These are phyloP conservation scores for Sporothrix curviconia DNA, from an alignment of 2,329 filamentous ascomycete genomes.

Conservation along the genomic window DNA sequence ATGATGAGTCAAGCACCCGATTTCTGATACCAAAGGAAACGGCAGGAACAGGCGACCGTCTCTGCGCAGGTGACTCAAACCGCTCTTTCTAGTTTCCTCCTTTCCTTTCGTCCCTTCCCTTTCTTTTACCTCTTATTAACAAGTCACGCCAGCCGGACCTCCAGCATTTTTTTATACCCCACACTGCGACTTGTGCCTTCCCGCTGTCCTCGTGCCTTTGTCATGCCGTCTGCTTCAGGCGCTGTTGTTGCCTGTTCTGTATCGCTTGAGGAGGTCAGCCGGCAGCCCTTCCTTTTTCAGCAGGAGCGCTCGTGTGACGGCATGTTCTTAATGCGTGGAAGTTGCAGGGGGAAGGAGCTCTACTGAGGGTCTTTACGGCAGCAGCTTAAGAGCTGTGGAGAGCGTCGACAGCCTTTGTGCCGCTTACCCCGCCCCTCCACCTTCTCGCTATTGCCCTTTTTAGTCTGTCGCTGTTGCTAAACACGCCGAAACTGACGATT, in stretches of 20 bases:
- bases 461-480: neutral
- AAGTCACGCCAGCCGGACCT: too few relatives aligned
- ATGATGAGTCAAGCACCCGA: neutral
- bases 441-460: neutral
- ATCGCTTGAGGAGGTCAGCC: neutral
- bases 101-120: neutral
- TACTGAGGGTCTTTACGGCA: neutral
- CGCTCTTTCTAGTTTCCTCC: neutral
- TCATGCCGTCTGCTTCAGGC: neutral
- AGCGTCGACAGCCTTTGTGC: too few relatives aligned
- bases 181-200: too few relatives aligned
- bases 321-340: neutral
- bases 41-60: too few relatives aligned
- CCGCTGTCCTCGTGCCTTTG: neutral
- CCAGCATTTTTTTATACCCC: too few relatives aligned
- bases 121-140: too few relatives aligned
- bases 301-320: constrained; percentile 1
- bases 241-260: constrained; percentile 6
- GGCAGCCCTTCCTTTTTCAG: neutral
- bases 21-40: too few relatives aligned
- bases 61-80: too few relatives aligned
- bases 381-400: neutral
- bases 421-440: constrained; percentile 10
- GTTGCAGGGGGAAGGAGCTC: neutral
- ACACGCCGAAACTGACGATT: neutral